Conservation (phyloP, 345 rosid species). For the Murraya paniculata region DNA sequence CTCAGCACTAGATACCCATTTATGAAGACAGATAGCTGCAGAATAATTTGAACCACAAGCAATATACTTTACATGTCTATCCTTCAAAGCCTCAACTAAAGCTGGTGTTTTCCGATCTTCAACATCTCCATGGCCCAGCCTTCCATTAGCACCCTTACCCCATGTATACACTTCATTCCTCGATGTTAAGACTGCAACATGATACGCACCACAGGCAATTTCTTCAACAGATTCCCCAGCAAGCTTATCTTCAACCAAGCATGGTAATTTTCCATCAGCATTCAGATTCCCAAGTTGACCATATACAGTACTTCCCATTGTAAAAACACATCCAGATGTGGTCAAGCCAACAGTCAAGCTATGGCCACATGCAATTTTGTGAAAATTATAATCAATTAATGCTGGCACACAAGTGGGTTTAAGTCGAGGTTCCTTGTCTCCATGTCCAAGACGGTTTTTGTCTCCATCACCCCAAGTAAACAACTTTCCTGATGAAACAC, state of each 20-base stretch:
- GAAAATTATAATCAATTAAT: conserved; percentile 74
- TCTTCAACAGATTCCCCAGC: conserved; percentile 72
- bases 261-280: conserved; percentile 82
- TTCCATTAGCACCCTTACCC: conserved; percentile 99
- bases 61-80: conserved; percentile 75
- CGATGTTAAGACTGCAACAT: conserved; percentile 75
- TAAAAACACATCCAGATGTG: conserved; percentile 67
- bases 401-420: conserved; percentile 92
- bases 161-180: conserved; percentile 85
- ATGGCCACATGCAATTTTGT: conserved; percentile 88
- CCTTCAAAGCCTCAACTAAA: conserved; percentile 78
- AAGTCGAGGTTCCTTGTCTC: conserved; percentile 84
- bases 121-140: conserved; percentile 88
- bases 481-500: conserved; percentile 74
- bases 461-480: conserved; percentile 99
- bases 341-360: conserved; percentile 90
- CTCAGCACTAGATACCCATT: conserved; percentile 89
- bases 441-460: conserved; percentile 92
- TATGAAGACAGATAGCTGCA: conserved; percentile 88
- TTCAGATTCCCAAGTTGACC: conserved; percentile 90
- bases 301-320: conserved; percentile 92
- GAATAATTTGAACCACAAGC: conserved; percentile 90
- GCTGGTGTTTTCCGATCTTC: conserved; percentile 85
- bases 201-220: conserved; percentile 90
- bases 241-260: conserved; percentile 68